Conservation (phyloP, 768 basidiomycete genomes). For the Mycena maculata region DNA sequence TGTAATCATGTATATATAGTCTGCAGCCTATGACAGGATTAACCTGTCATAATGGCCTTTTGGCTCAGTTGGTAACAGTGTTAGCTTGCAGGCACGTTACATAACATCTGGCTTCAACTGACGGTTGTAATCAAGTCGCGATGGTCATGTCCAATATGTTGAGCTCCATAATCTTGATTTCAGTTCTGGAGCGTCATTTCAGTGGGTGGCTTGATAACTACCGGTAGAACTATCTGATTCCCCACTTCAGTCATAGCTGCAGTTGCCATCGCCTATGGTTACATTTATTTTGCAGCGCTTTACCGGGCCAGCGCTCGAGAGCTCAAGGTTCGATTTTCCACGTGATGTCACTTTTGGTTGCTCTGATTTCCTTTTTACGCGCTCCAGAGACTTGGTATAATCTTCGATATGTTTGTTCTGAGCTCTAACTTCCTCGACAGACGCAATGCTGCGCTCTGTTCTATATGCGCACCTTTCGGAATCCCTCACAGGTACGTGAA, state of each 20-base stretch:
- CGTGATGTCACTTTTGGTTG: too few species aligned
- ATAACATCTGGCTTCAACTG: not conserved
- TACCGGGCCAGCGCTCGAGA: slow-evolving; percentile 80
- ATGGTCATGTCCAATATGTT: slow-evolving; percentile 63
- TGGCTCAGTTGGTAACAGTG: not conserved
- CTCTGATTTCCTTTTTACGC: not conserved
- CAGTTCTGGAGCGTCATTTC: slow-evolving; percentile 71
- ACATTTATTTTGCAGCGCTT: slow-evolving; percentile 73
- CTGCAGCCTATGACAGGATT: too few species aligned
- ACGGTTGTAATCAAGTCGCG: slow-evolving; percentile 49
- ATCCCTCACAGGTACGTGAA: slow-evolving; percentile 65
- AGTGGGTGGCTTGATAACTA: slow-evolving; percentile 45
- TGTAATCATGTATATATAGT: too few species aligned
- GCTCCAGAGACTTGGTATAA: slow-evolving; percentile 45
- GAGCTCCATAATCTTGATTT: slow-evolving; percentile 66
- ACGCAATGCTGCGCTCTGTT: slow-evolving; percentile 77
- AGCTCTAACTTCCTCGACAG: slow-evolving; percentile 44
- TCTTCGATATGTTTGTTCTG: not conserved
- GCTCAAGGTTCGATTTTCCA: slow-evolving; percentile 66
- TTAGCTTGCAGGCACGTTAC: not conserved
- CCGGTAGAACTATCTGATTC: not conserved
- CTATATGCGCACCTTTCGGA: slow-evolving; percentile 85
- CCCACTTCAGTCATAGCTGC: slow-evolving; percentile 61
- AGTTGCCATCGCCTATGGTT: slow-evolving; percentile 65
- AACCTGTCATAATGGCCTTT: too few species aligned